A percentile compares a stretch with the other conserved stretches of the same genome.
Conservation (phyloP, 2,329 filamentous ascomycete genomes). For the Botrytis porri region DNA sequence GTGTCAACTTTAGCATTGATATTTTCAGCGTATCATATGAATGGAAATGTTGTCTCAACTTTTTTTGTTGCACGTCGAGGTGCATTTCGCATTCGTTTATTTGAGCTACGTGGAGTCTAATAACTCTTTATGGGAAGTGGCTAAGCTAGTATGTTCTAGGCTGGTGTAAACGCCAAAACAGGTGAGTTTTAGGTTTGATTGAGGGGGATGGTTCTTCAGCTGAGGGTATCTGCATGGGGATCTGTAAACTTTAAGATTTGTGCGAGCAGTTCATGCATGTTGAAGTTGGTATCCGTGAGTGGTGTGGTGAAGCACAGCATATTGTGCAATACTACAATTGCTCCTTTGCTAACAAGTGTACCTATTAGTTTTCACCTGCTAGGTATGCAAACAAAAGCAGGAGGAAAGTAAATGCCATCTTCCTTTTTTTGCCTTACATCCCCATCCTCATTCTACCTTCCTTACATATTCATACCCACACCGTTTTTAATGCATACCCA, state of each 20-base stretch:
- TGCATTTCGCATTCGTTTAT: constrained; percentile 21
- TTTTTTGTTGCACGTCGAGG: constrained; percentile 19
- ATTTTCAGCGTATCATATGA: constrained; percentile 11
- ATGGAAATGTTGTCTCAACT: not conserved
- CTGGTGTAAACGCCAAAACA: not conserved
- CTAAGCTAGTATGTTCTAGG: constrained; percentile 4
- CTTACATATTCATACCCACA: not conserved
- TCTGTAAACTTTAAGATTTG: not conserved
- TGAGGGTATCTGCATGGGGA: not conserved
- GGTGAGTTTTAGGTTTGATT: not conserved
- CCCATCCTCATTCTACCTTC: not conserved
- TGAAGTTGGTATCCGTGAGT: not conserved
- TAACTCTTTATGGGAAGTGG: not conserved
- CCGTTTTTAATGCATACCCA: not conserved
- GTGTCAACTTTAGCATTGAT: constrained; percentile 7
- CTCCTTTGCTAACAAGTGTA: not conserved
- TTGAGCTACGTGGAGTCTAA: not conserved
- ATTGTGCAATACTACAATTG: not conserved
- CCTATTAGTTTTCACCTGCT: not conserved
- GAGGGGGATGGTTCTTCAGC: not conserved
- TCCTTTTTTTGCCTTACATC: not conserved
- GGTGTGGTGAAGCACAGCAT: not conserved
- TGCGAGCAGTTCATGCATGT: constrained; percentile 2
- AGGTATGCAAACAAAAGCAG: not conserved
- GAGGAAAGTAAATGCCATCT: not conserved